A percentile compares a stretch with the other conserved stretches of the same genome.
phyloP scores from a whole-genome alignment of 441 rosid genomes.

The Populus hybrid region DNA sequence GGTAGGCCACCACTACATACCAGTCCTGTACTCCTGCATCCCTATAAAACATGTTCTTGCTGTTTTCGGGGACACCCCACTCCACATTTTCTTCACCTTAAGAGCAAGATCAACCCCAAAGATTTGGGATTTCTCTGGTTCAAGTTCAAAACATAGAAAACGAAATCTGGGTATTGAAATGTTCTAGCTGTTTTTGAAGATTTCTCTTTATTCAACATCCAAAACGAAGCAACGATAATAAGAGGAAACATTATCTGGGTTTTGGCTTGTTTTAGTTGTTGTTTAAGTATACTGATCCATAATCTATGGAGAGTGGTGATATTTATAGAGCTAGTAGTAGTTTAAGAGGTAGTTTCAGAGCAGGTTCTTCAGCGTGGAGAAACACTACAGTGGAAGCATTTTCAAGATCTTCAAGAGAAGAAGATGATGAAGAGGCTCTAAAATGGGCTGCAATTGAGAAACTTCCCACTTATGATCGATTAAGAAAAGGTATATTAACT shows the following conservation, averaged over 20 bases:
- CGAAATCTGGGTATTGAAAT: not conserved
- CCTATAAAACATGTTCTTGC: too few species aligned
- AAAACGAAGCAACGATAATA: not conserved
- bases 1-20: not conserved
- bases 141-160: not conserved
- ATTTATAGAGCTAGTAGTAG: slow-evolving; percentile 28
- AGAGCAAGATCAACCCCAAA: too few species aligned
- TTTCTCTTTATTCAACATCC: not conserved
- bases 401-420: slow-evolving; percentile 47
- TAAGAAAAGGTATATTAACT: slow-evolving; percentile 52
- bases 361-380: slow-evolving; percentile 34
- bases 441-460: slow-evolving; percentile 67
- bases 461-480: slow-evolving; percentile 56
- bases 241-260: not conserved
- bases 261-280: not conserved
- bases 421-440: slow-evolving; percentile 70
- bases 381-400: slow-evolving; percentile 33
- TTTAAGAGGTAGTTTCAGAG: slow-evolving; percentile 9
- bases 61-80: not conserved
- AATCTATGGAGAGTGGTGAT: slow-evolving; percentile 32
- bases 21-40: not conserved
- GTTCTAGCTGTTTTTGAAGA: not conserved
- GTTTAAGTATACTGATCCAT: not conserved
- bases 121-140: too few species aligned
- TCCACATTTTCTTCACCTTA: too few species aligned